phyloP scores from a whole-genome alignment of 2,329 filamentous ascomycete genomes.

The Aspergillus sp. region DNA sequence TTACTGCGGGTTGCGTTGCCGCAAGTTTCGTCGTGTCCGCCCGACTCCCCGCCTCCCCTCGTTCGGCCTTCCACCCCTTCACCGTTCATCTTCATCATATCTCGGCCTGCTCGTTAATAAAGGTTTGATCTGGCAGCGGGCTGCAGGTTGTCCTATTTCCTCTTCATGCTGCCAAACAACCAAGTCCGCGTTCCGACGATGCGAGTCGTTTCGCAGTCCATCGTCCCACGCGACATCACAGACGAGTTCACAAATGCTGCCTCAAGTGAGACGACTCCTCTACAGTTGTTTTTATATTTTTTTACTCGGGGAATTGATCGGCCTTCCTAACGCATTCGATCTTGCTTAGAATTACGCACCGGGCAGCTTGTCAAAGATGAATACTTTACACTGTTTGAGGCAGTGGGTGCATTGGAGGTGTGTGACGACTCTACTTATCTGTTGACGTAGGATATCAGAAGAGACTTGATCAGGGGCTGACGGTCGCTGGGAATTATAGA shows the following conservation, averaged over 20 bases:
- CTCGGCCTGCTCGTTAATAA: conserved; percentile 5
- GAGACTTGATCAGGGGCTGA: conserved; percentile 11
- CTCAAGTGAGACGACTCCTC: conserved; percentile 34
- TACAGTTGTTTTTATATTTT: not conserved
- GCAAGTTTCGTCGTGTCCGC: conserved; percentile 15
- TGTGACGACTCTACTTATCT: conserved; percentile 12
- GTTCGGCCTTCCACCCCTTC: conserved; percentile 3
- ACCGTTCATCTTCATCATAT: conserved; percentile 1
- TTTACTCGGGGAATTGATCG: not conserved
- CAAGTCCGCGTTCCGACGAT: conserved; percentile 24
- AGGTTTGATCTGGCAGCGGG: conserved; percentile 17
- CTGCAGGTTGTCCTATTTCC: conserved; percentile 16
- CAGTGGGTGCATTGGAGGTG: conserved; percentile 70
- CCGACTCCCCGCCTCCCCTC: conserved; percentile 16
- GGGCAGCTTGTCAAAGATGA: conserved; percentile 93
- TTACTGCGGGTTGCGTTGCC: conserved; percentile 5
- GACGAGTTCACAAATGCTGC: conserved; percentile 50
- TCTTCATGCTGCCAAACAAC: conserved; percentile 31
- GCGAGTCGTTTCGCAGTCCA: conserved; percentile 31
- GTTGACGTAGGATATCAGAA: not conserved
- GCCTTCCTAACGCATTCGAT: not conserved
- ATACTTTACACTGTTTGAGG: conserved; percentile 88
- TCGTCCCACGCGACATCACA: conserved; percentile 50
- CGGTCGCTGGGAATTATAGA: conserved; percentile 49
- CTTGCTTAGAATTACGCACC: conserved; percentile 59